Evolutionary conservation across 345 rosid genomes (phyloP), one percentile per base, ranked within the genome.

Genomic region (Psidium friedrichsthalianum): DNA sequence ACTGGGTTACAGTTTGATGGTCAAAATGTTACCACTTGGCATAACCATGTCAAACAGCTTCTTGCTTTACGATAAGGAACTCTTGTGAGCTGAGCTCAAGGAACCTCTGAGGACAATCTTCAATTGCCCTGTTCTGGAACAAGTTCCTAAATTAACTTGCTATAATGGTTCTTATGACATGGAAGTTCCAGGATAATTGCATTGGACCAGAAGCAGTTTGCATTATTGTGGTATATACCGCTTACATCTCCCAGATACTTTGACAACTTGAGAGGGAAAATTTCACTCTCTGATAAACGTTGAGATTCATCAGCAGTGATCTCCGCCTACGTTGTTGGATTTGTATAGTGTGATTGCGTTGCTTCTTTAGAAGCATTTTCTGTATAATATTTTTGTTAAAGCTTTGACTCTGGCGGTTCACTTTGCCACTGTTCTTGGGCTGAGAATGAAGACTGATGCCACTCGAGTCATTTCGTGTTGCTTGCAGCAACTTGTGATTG

Each of bases 1-100:
- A 96, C 89, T 95, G 98, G 98, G 95, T 93, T 47, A 85, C 94
- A 56, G 96, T 96, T 96, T 81, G 98, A 94, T 86, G 97, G 98
- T 82, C 95, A 96, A 85, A 93, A 86, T 64, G 98, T 95, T 82
- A 95, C 92, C 85, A 93, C 95, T 82, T 94, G 99, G 99, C 95
- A 91, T 87, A 93, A 95, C 90, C 99, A 95, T 61, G 97, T 96
- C 84, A 96, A 96, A 89, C 96, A 95, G 86, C 96, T 94, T 86
- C 95, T 96, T 51, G 94, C 98, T 83, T 86, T 95, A 94, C 61
- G 98, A 96, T 58, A 93, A 94, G 88, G 96, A 92, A 88, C 91
- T 91, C 44, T 76, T 90, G 88, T 51, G 57, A 84, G 57, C 78
- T 32, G 29, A 82, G 80, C 80, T 36, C 80, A 36, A 69, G 25